phyloP scores from a whole-genome alignment of 2,329 filamentous ascomycete species.

The Botryotinia calthae region DNA sequence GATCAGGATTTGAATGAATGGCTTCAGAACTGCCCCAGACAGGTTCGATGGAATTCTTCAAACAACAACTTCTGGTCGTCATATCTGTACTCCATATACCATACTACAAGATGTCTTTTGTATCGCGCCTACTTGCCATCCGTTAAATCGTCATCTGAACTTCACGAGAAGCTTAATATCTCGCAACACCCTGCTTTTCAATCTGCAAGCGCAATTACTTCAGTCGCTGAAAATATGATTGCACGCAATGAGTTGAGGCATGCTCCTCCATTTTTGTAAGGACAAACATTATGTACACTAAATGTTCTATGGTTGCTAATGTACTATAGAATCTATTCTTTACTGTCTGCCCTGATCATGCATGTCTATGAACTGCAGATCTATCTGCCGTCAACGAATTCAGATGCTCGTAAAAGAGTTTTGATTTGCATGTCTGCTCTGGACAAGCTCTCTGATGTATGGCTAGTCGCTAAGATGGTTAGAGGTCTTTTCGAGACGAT shows the following conservation, averaged over 20 bases:
- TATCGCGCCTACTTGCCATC: slow-evolving; percentile 96
- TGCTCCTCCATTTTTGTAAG: slow-evolving; percentile 71
- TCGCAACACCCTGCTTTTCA: slow-evolving; percentile 95
- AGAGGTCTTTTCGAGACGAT: slow-evolving; percentile 95
- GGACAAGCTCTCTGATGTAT: slow-evolving; percentile 90
- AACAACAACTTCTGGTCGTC: slow-evolving; percentile 95
- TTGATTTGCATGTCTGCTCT: slow-evolving; percentile 88
- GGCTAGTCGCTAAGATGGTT: slow-evolving; percentile 97
- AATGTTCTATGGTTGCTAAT: neutral
- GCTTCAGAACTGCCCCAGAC: slow-evolving; percentile 90
- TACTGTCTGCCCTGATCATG: slow-evolving; percentile 97
- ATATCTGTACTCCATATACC: slow-evolving; percentile 89
- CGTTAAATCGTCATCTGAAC: slow-evolving; percentile 60
- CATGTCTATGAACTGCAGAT: slow-evolving; percentile 98
- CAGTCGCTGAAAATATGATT: slow-evolving; percentile 85
- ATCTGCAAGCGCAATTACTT: slow-evolving; percentile 92
- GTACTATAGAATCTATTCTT: slow-evolving; percentile 83
- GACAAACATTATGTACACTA: neutral
- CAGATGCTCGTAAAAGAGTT: slow-evolving; percentile 81
- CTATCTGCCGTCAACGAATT: slow-evolving; percentile 79
- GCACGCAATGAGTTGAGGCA: slow-evolving; percentile 79
- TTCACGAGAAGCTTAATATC: slow-evolving; percentile 76
- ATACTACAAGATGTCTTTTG: slow-evolving; percentile 89
- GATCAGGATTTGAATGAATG: slow-evolving; percentile 97
- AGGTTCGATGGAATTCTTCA: slow-evolving; percentile 89